phyloP scores from a whole-genome alignment of 2,329 filamentous ascomycete genomes.

The Colletotrichum nymphaeae region DNA sequence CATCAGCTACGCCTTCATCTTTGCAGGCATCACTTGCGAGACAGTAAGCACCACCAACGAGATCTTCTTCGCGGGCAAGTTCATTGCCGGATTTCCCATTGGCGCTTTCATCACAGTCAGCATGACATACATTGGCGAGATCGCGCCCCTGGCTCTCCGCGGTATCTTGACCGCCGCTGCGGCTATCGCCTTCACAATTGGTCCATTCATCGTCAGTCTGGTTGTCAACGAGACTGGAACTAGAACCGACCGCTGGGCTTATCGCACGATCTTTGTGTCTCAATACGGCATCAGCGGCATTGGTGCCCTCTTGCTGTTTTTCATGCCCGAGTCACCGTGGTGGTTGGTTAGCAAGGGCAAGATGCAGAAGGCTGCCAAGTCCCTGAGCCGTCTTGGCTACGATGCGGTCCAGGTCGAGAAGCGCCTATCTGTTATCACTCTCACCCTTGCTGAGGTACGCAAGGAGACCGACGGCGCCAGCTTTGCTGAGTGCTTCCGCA shows the following conservation, averaged over 20 bases:
- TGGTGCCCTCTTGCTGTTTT: slow-evolving; percentile 20
- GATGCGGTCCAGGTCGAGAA: slow-evolving; percentile 42
- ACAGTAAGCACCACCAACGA: slow-evolving; percentile 43
- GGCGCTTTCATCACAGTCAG: slow-evolving; percentile 42
- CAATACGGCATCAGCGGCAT: slow-evolving; percentile 33
- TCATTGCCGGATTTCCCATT: slow-evolving; percentile 53
- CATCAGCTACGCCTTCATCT: slow-evolving; percentile 48
- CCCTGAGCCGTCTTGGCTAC: slow-evolving; percentile 46
- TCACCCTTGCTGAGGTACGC: slow-evolving; percentile 47
- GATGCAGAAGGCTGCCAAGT: slow-evolving; percentile 25
- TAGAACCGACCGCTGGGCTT: slow-evolving; percentile 45
- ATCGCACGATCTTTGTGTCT: slow-evolving; percentile 38
- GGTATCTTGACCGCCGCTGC: slow-evolving; percentile 43
- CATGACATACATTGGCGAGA: slow-evolving; percentile 46
- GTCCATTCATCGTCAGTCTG: slow-evolving; percentile 44
- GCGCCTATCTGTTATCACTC: slow-evolving; percentile 43
- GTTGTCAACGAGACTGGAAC: slow-evolving; percentile 45
- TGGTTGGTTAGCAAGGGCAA: slow-evolving; percentile 50
- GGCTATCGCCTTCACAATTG: slow-evolving; percentile 41
- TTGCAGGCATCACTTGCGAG: slow-evolving; percentile 52
- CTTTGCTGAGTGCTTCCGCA: slow-evolving; percentile 53
- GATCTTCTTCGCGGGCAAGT: slow-evolving; percentile 55
- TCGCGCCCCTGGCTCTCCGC: slow-evolving; percentile 43
- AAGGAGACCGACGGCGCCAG: slow-evolving; percentile 50
- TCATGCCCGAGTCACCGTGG: slow-evolving; percentile 56